Conservation (phyloP, 257 asterid species). For the Gentiana dahurica region DNA sequence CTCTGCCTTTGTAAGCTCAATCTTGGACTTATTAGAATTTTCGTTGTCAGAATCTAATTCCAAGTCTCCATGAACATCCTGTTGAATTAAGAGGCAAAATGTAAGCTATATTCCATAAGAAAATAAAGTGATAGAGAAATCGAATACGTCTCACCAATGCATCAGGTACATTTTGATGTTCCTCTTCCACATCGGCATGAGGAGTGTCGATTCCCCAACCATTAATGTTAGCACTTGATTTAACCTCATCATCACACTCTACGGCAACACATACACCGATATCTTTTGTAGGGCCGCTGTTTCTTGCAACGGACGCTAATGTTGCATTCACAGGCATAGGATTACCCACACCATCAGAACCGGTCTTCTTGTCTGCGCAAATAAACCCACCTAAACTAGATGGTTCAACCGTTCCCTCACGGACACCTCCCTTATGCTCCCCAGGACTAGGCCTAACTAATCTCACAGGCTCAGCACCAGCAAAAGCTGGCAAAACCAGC, state of each 20-base stretch:
- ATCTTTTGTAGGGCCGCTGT: slow-evolving; percentile 22
- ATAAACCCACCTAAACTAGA: slow-evolving; percentile 15
- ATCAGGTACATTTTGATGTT: slow-evolving; percentile 36
- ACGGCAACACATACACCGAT: slow-evolving; percentile 29
- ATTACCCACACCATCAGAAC: slow-evolving; percentile 19
- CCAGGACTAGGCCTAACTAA: slow-evolving; percentile 16
- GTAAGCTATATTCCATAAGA: slow-evolving; percentile 1
- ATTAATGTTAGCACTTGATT: slow-evolving; percentile 39
- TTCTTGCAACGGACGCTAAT: slow-evolving; percentile 15
- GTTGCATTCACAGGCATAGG: slow-evolving; percentile 14
- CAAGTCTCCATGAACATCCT: slow-evolving; percentile 58
- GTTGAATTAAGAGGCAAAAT: slow-evolving; percentile 11
- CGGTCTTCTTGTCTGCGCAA: slow-evolving; percentile 12
- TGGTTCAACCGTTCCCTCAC: slow-evolving; percentile 19
- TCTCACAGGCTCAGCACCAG: slow-evolving; percentile 17
- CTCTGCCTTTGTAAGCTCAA: slow-evolving; percentile 91
- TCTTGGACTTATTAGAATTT: slow-evolving; percentile 45
- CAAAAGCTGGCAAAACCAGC: slow-evolving; percentile 15
- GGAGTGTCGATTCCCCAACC: slow-evolving; percentile 19
- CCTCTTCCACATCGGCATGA: slow-evolving; percentile 28
- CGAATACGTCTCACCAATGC: slow-evolving; percentile 35
- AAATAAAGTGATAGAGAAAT: not conserved
- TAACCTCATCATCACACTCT: slow-evolving; percentile 47
- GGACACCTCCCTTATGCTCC: slow-evolving; percentile 22
- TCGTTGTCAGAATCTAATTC: slow-evolving; percentile 71